phyloP scores from a whole-genome alignment of 2,329 filamentous ascomycete species.

The Claviceps maximensis region DNA sequence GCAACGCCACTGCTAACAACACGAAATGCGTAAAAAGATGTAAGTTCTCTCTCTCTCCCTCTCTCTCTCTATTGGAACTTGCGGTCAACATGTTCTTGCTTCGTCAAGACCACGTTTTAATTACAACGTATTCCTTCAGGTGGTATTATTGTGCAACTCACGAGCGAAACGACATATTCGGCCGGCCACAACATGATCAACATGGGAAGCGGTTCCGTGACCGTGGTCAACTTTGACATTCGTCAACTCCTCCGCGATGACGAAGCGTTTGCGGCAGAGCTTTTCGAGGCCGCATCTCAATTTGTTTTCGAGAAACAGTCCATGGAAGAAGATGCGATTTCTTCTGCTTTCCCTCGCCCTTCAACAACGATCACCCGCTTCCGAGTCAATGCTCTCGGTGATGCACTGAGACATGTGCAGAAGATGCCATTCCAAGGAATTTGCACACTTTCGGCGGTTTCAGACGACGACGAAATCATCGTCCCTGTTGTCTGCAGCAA shows the following conservation, averaged over 20 bases:
- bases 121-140: constrained; percentile 9
- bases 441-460: constrained; percentile 8
- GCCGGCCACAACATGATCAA: neutral
- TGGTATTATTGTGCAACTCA: constrained; percentile 21
- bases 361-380: constrained; percentile 1
- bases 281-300: constrained; percentile 13
- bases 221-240: constrained; percentile 22
- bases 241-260: constrained; percentile 20
- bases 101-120: neutral
- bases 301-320: constrained; percentile 3
- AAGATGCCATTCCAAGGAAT: constrained; percentile 14
- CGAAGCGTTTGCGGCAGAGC: constrained; percentile 15
- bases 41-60: constrained; percentile 10
- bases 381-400: constrained; percentile 12
- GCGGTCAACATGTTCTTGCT: neutral
- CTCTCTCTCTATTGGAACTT: too few species aligned
- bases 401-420: constrained; percentile 16
- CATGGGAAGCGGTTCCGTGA: constrained; percentile 9
- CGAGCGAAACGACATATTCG: constrained; percentile 11
- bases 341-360: too few species aligned
- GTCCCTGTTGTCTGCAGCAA: constrained; percentile 14
- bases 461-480: neutral
- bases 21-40: constrained; percentile 23
- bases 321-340: neutral
- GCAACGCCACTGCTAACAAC: constrained; percentile 19